phyloP scores from a whole-genome alignment of 1,139 yeast genomes.

The Taphrina wiesneri region DNA sequence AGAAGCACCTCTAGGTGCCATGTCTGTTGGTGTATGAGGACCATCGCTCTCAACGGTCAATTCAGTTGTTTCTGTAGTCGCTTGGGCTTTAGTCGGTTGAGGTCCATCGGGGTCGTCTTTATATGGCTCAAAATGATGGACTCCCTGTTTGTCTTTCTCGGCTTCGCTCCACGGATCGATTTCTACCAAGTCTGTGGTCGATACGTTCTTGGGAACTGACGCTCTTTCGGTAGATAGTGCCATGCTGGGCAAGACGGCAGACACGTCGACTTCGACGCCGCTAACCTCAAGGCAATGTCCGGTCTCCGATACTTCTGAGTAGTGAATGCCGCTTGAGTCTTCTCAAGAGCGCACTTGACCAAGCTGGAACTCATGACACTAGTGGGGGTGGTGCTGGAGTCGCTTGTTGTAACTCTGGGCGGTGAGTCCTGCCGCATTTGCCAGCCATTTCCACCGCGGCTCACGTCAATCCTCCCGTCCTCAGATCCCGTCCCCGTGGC shows the following conservation, averaged over 20 bases:
- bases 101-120: neutral
- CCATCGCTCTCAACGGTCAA: constrained; percentile 20
- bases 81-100: constrained; percentile 7
- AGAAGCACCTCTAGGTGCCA: neutral
- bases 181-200: neutral
- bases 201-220: neutral
- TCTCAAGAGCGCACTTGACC: neutral
- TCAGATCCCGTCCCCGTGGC: no score
- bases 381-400: neutral
- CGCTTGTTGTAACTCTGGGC: neutral
- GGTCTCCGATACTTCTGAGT: no score
- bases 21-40: constrained; percentile 23
- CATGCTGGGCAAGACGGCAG: neutral
- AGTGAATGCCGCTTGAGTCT: no score
- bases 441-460: neutral
- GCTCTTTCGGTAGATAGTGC: neutral
- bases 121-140: constrained; percentile 1
- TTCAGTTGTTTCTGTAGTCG: constrained; percentile 23
- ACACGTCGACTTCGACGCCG: neutral
- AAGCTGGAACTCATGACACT: no score
- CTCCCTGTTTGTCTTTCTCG: neutral
- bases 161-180: constrained; percentile 1
- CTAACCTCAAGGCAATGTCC: neutral
- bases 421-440: neutral
- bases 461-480: neutral